Percentiles rank a stretch among this genome's conserved stretches.
These are phyloP conservation scores for Takakia lepidozioides DNA, from an alignment of 225 moss, liverwort and hornwort species.

Conservation along the genomic window DNA sequence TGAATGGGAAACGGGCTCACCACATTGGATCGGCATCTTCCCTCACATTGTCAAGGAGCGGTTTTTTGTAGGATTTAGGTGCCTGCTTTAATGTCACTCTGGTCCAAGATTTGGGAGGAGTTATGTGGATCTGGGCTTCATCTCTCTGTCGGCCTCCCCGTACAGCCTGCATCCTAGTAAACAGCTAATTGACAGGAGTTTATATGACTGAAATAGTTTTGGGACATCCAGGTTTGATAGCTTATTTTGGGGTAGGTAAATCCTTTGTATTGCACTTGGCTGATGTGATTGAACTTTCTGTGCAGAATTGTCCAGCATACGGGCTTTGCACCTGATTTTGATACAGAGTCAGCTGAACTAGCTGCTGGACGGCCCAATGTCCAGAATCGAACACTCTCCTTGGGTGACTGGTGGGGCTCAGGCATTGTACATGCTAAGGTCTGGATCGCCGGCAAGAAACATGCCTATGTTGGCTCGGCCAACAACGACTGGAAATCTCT, in stretches of 20 bases:
- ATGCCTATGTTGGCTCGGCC: conserved; percentile 64
- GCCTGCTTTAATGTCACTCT: too few relatives aligned
- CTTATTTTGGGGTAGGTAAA: background rate
- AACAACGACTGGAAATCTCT: conserved; percentile 86
- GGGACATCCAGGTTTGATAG: too few relatives aligned
- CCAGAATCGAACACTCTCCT: conserved; percentile 43
- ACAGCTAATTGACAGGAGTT: too few relatives aligned
- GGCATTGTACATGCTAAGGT: conserved; percentile 59
- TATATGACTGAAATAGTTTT: too few relatives aligned
- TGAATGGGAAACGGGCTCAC: too few relatives aligned
- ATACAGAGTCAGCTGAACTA: conserved; percentile 34
- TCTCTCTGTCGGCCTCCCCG: too few relatives aligned
- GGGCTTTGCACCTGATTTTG: conserved; percentile 43
- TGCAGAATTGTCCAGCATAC: conserved; percentile 50
- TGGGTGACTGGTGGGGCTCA: conserved; percentile 53
- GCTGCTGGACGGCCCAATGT: conserved; percentile 52
- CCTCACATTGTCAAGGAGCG: too few relatives aligned
- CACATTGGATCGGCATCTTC: too few relatives aligned
- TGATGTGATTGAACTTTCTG: background rate
- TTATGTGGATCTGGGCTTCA: too few relatives aligned
- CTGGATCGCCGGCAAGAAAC: conserved; percentile 56
- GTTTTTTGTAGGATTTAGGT: too few relatives aligned
- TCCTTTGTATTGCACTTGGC: background rate
- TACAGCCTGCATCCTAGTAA: too few relatives aligned
- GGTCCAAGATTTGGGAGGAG: too few relatives aligned